Evolutionary conservation across 1,284 basidiomycete genomes (phyloP).

Genomic region (Xerocomus amazonicus): DNA sequence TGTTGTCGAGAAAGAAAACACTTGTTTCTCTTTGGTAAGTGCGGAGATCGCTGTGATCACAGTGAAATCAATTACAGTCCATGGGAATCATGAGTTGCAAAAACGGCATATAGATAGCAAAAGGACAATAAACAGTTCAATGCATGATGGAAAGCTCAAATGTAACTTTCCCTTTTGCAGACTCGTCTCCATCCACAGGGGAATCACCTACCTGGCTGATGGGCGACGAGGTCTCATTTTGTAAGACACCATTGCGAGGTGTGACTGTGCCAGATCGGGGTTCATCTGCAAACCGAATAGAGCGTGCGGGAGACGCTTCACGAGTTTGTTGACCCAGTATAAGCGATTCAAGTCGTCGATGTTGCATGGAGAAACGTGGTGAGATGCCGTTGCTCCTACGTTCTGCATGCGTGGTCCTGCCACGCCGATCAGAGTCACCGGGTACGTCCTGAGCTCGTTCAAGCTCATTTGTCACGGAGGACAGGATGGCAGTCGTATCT

Average conservation of each 20-base stretch:
- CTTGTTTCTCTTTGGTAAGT: background rate
- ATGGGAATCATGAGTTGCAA: background rate
- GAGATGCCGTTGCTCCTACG: conserved; percentile 20
- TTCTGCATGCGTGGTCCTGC: conserved; percentile 17
- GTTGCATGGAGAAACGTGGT: conserved; percentile 23
- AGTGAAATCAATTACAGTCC: background rate
- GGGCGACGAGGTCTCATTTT: conserved; percentile 19
- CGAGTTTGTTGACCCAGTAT: conserved; percentile 17
- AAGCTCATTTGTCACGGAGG: background rate
- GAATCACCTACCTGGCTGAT: conserved; percentile 6
- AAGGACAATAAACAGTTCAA: conserved; percentile 1
- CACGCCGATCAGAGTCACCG: conserved; percentile 22
- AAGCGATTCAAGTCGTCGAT: conserved; percentile 32
- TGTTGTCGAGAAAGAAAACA: conserved; percentile 2
- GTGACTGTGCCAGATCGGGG: conserved; percentile 18
- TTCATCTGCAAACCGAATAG: conserved; percentile 33
- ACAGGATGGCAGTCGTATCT: background rate
- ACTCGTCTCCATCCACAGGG: conserved; percentile 19
- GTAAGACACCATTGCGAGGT: conserved; percentile 15
- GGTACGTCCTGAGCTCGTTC: conserved; percentile 6
- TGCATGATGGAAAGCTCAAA: conserved; percentile 19
- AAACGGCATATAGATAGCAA: background rate
- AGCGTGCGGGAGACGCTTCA: conserved; percentile 31
- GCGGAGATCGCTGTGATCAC: conserved; percentile 12
- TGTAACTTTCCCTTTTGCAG: conserved; percentile 11